phyloP scores from a whole-genome alignment of 345 rosid genomes.

The Linum trigynum region DNA sequence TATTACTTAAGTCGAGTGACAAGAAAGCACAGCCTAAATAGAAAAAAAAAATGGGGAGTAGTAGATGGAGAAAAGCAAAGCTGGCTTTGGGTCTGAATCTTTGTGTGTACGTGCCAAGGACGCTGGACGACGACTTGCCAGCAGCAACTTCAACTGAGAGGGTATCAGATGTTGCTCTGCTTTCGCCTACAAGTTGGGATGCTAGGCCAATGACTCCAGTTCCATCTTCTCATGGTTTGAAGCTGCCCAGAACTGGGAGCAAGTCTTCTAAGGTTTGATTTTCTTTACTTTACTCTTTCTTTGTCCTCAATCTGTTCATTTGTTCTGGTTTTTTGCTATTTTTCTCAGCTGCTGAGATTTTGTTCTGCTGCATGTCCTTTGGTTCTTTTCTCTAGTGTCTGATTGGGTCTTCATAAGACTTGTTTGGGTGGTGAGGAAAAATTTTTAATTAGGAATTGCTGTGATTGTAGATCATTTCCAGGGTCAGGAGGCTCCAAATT shows the following conservation, averaged over 20 bases:
- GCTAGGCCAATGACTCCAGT: slow-evolving; percentile 69
- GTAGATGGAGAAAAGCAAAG: slow-evolving; percentile 28
- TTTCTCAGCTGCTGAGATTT: neutral
- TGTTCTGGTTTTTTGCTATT: neutral
- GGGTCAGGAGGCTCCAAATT: neutral
- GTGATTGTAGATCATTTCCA: neutral
- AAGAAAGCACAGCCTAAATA: neutral
- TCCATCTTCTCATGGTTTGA: slow-evolving; percentile 67
- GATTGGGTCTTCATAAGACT: neutral
- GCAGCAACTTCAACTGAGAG: slow-evolving; percentile 38
- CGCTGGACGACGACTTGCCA: slow-evolving; percentile 13
- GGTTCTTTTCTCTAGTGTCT: neutral
- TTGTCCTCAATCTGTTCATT: neutral
- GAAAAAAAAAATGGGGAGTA: slow-evolving; percentile 17
- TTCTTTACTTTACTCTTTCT: slow-evolving; percentile 3
- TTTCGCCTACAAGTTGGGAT: slow-evolving; percentile 55
- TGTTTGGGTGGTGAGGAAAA: neutral
- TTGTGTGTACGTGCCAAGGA: slow-evolving; percentile 23
- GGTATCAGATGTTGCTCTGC: slow-evolving; percentile 71
- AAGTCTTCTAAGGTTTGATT: slow-evolving; percentile 76
- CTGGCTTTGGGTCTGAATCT: slow-evolving; percentile 23
- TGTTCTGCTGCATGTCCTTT: neutral
- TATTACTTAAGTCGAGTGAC: neutral
- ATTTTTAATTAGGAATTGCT: neutral
- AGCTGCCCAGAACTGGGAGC: slow-evolving; percentile 55